Evolutionary conservation across 176 grass and related monocot genomes (phyloP).

Genomic region (Carex littledalei): DNA sequence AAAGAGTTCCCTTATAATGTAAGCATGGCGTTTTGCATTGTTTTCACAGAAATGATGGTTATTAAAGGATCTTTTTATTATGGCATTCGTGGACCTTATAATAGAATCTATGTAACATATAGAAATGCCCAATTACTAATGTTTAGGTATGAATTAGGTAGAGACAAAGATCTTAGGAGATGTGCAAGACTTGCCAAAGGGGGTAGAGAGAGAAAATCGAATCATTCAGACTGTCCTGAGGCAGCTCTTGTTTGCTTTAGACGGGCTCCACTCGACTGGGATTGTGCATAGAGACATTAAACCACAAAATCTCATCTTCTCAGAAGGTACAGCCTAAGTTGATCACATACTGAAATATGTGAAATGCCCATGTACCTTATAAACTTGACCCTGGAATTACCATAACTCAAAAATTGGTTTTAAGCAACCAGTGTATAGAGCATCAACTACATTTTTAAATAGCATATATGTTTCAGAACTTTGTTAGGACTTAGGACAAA

Average conservation of each 20-base stretch:
- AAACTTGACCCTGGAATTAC: not conserved
- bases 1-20: constrained; percentile 99
- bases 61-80: not conserved
- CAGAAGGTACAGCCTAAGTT: constrained; percentile 48
- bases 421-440: not conserved
- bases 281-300: constrained; percentile 99
- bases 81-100: not conserved
- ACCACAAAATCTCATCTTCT: constrained; percentile 99
- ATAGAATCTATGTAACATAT: constrained; percentile 4
- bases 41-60: not conserved
- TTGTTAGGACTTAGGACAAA: not conserved
- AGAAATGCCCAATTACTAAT: not conserved
- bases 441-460: not conserved
- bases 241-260: constrained; percentile 93
- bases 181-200: constrained; percentile 76
- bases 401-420: not conserved
- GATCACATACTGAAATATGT: not conserved
- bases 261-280: constrained; percentile 91
- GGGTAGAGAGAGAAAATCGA: constrained; percentile 79
- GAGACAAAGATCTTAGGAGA: constrained; percentile 95
- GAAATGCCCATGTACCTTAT: not conserved
- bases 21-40: constrained; percentile 27
- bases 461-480: not conserved
- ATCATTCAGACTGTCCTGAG: constrained; percentile 94
- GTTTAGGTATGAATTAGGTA: constrained; percentile 40